Base-by-base conservation (phyloP, 257 asterid genomes). In the Handroanthus guayacan region DNA sequence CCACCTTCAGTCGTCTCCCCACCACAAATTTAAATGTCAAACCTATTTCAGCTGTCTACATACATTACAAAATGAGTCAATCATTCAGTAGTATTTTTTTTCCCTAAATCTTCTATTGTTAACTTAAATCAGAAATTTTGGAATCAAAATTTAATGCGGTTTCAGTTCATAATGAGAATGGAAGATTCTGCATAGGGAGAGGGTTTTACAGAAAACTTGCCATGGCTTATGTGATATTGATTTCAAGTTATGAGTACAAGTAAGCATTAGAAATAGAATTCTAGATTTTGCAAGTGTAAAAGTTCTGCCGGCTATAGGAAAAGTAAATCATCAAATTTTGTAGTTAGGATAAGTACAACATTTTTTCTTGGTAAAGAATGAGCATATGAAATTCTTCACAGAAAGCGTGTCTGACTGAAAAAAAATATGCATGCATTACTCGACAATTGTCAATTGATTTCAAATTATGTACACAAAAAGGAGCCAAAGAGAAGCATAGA, bases 401-500 rank as follows among this genome's bases (percentile, higher is more conserved):
- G 37, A 9, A 55, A 37, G 37, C 39, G 20, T 6, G 41, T 51
- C 72, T n/a, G 36, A 34, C 80, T n/a, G 25, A 72, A 57, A 73
- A 60, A 47, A 3, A 41, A 16, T 61, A 25, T 10, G 65, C 48
- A 70, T 62, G 75, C 45, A 37, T 17, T 39, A 47, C 16, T 43
- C 3, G 43, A 50, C 18, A 8, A 45, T 14, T 34, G 43, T 38
- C 18, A 8, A 45, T 14, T 34, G 51, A 64, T 38, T 51, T 65
- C 66, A 60, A 17, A 74, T 38, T 36, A 62, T 20, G 63, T 41
- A 73, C 20, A 62, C 45, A 71, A 48, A 54, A 52, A 71, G 66
- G 81, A 64, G 66, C 43, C 39, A 51, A 25, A 37, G 44, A 73
- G 65, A 78, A 74, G 74, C 44, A 60, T 48, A 70, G 56, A 36